Conservation (phyloP, 208 protist species). For the Crithidia sp. region DNA sequence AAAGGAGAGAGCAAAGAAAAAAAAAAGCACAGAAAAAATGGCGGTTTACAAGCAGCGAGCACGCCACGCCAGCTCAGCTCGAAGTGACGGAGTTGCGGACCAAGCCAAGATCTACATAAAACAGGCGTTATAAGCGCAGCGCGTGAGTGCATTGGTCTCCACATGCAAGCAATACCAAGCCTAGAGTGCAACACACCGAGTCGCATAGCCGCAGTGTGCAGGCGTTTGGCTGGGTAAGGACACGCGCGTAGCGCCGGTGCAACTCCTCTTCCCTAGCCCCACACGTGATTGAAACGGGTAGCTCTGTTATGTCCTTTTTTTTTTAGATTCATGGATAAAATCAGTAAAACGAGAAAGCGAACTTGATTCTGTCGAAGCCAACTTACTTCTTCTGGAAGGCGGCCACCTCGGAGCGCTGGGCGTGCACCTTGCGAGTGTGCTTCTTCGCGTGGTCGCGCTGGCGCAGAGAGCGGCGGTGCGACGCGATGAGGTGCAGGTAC, state of each 20-base stretch:
- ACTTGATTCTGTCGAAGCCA: slow-evolving; percentile 47
- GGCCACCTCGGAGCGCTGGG: slow-evolving; percentile 72
- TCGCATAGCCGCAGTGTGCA: no score
- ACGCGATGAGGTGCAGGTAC: slow-evolving; percentile 50
- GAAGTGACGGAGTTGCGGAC: no score
- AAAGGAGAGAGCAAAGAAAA: not conserved
- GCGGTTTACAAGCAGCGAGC: not conserved
- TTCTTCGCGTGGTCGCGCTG: slow-evolving; percentile 72
- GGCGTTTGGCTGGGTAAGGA: no score
- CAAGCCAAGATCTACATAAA: no score
- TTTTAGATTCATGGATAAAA: not conserved
- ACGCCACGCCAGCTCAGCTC: no score
- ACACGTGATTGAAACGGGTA: not conserved
- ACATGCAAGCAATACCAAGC: no score
- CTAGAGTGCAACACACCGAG: no score
- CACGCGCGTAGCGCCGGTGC: no score
- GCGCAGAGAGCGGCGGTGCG: slow-evolving; percentile 67
- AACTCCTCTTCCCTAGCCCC: not conserved
- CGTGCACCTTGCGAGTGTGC: slow-evolving; percentile 66
- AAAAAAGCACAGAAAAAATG: not conserved
- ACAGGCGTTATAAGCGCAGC: no score
- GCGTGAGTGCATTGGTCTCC: no score
- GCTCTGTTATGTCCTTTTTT: not conserved
- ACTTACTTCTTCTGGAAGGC: slow-evolving; percentile 79
- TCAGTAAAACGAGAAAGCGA: slow-evolving; percentile 14